A percentile compares a stretch with the other conserved stretches of the same genome.
Conservation (phyloP, 192 early-diverging fungal species). For the Backusella luteola region DNA sequence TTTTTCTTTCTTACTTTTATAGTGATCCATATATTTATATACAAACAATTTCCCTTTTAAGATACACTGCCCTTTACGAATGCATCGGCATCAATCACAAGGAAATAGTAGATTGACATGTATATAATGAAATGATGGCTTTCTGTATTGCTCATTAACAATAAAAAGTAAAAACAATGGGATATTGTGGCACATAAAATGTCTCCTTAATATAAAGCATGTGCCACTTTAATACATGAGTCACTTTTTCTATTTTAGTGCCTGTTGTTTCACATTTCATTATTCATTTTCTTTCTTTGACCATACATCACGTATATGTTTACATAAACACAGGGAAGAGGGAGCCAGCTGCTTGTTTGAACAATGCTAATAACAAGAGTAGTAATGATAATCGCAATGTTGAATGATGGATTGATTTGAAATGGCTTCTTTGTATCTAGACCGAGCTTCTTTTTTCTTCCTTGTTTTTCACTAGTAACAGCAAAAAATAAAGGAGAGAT, state of each 20-base stretch:
- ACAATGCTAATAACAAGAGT: neutral
- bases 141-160: too few relatives aligned
- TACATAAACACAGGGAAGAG: neutral
- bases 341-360: neutral
- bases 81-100: too few relatives aligned
- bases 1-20: too few relatives aligned
- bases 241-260: conserved; percentile 1
- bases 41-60: too few relatives aligned
- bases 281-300: neutral
- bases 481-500: neutral
- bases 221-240: neutral
- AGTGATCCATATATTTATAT: too few relatives aligned
- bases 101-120: too few relatives aligned
- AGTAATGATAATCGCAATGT: neutral
- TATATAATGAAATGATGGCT: too few relatives aligned
- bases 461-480: too few relatives aligned
- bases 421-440: neutral
- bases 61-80: too few relatives aligned
- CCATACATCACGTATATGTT: neutral
- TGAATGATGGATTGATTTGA: neutral
- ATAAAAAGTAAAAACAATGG: neutral
- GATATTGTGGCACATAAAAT: neutral
- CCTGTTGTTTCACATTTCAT: neutral
- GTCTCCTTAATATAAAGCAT: neutral
- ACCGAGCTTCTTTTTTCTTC: neutral